Base-by-base conservation (phyloP, 2,329 filamentous ascomycete species). In the Nigrograna mackinnonii region DNA sequence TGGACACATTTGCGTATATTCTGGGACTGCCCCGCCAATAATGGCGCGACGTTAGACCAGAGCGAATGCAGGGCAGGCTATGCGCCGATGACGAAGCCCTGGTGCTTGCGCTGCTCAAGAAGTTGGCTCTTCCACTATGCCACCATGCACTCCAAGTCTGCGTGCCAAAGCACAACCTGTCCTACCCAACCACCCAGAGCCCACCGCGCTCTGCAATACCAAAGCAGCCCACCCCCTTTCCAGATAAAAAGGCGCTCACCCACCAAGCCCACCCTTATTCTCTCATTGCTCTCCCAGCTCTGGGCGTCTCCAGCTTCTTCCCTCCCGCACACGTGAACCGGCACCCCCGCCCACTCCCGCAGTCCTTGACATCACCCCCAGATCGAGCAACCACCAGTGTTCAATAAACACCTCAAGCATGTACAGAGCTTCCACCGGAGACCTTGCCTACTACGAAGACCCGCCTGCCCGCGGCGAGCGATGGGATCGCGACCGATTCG, bases 391-490 rank as follows among this genome's bases (percentile, higher is more conserved):
- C 20, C 41, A 41, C 24, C 36, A 12, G 11, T 21, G 17, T 12
- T 22, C 34, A 21, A 12, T 33, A 17, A 3, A 17, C 17, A 32
- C 14, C 22, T 22, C 48, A 56, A 42, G 35, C 49, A 67, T 66
- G 62, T 67, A 66, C 50, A 61, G 66, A 41, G 64, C 65, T 40
- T 73, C 70, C n/a, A 67, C 68, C 16, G 71, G 71, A 48, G 66
- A 71, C 43, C 63, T 76, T 35, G 67, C 68, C 32, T 68, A 66
- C 50, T 68, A 64, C 47, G 73, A 75, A 20, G 66, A 72, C 17
- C 54, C 60, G 13, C 67, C 69, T n/a, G 43, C 36, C 30, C 43
- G 40, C 14, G 54, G 71, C 7, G 14, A 24, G 11, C 35, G 35
- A n/a, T 38, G 20, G 35, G 35, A 38, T 28, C 35, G 72, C 13